Percentiles rank a stretch among this genome's conserved stretches.
These are phyloP conservation scores for Picea abies DNA, from an alignment of 83 land plant species.

Conservation along the genomic window DNA sequence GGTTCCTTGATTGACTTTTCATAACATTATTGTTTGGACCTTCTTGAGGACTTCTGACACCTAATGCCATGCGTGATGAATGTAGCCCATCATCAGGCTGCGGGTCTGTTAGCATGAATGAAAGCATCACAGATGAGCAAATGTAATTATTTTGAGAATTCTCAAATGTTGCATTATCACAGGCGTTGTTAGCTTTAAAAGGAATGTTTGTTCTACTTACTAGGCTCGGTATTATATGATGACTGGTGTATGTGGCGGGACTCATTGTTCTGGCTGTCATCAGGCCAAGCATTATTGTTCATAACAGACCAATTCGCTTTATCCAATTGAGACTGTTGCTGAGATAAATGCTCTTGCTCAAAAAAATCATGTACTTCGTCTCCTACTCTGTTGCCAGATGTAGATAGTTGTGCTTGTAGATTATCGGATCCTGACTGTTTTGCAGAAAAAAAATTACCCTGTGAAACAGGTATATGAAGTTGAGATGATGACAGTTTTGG, in stretches of 20 bases:
- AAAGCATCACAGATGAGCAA: slow-evolving; percentile 3
- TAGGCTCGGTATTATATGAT: slow-evolving; percentile 4
- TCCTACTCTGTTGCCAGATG: slow-evolving; percentile 12
- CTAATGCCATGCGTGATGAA: slow-evolving; percentile 1
- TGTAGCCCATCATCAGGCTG: slow-evolving; percentile 9
- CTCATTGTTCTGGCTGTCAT: neutral
- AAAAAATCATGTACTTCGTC: slow-evolving; percentile 19
- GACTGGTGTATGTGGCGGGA: slow-evolving; percentile 7
- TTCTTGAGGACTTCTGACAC: slow-evolving; percentile 9
- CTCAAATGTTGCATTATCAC: slow-evolving; percentile 4
- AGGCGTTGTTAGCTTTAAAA: neutral
- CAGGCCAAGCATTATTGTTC: neutral
- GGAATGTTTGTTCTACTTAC: too few relatives aligned
- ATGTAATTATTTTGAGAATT: neutral
- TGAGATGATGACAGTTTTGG: slow-evolving; percentile 11
- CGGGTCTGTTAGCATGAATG: neutral
- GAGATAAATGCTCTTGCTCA: slow-evolving; percentile 13
- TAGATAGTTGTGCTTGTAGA: slow-evolving; percentile 14
- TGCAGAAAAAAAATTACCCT: slow-evolving; percentile 12
- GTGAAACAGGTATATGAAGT: slow-evolving; percentile 13
- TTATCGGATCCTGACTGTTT: slow-evolving; percentile 4
- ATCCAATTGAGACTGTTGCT: slow-evolving; percentile 9
- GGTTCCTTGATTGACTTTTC: slow-evolving; percentile 10
- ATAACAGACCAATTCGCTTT: slow-evolving; percentile 9
- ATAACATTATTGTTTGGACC: slow-evolving; percentile 2